A percentile compares a stretch with the other conserved stretches of the same genome.
Conservation (phyloP, 768 basidiomycete species). For the Hydnomerulius pinastri region DNA sequence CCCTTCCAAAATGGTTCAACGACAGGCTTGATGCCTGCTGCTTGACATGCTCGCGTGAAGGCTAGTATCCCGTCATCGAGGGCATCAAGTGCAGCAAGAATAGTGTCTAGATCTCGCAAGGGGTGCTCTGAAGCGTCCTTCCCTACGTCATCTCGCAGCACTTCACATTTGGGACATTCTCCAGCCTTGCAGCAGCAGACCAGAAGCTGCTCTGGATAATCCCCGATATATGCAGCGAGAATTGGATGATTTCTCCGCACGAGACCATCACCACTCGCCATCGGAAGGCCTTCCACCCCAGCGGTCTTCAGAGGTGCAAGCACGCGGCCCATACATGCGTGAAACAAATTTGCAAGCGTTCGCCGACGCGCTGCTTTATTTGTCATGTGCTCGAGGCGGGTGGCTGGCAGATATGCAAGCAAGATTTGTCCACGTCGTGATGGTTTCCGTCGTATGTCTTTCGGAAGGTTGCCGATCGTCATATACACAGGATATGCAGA, state of each 20-base stretch:
- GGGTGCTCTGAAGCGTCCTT: background rate
- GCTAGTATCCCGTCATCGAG: background rate
- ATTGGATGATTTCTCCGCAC: constrained; percentile 37
- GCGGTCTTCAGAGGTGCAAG: constrained; percentile 29
- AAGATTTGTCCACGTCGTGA: constrained; percentile 35
- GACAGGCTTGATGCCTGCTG: constrained; percentile 17
- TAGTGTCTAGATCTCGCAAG: background rate
- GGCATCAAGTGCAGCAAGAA: background rate
- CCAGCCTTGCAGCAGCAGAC: constrained; percentile 14
- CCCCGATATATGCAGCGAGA: constrained; percentile 18
- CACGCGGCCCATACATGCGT: constrained; percentile 34
- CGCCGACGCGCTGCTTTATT: constrained; percentile 23
- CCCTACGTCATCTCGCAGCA: background rate
- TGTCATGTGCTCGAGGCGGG: constrained; percentile 23
- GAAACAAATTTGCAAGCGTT: constrained; percentile 38
- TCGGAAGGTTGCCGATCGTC: constrained; percentile 43
- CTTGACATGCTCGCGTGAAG: constrained; percentile 7
- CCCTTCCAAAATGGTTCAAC: constrained; percentile 24
- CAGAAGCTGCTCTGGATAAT: constrained; percentile 21
- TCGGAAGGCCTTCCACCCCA: constrained; percentile 30
- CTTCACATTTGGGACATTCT: constrained; percentile 13
- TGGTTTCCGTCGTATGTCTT: constrained; percentile 39
- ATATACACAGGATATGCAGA: constrained; percentile 23
- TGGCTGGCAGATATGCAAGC: constrained; percentile 41
- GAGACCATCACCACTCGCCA: constrained; percentile 38